Percentiles rank a stretch among this genome's conserved stretches.
phyloP scores from a whole-genome alignment of 345 rosid species.

The Brassica napus region DNA sequence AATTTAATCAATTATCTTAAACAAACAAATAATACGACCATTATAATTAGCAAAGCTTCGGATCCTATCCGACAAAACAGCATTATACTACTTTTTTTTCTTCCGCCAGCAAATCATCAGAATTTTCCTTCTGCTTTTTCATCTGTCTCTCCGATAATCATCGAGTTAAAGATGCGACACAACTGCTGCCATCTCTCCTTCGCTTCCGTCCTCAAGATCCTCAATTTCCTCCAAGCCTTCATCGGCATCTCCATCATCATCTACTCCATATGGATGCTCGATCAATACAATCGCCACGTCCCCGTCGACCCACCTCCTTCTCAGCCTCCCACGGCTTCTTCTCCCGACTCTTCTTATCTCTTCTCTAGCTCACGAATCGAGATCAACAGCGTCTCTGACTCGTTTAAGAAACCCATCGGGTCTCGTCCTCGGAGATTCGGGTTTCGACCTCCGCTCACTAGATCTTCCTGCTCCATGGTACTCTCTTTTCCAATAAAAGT shows the following conservation, averaged over 20 bases:
- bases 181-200: conserved; percentile 76
- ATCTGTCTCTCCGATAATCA: not conserved
- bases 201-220: conserved; percentile 65
- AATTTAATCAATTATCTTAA: not conserved
- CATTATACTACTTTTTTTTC: not conserved
- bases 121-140: not conserved
- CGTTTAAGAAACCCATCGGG: conserved; percentile 35
- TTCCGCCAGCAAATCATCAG: not conserved
- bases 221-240: conserved; percentile 73
- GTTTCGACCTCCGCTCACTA: conserved; percentile 49
- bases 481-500: not conserved
- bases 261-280: conserved; percentile 89
- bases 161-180: conserved; percentile 45
- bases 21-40: conserved; percentile 7
- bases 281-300: conserved; percentile 63
- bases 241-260: conserved; percentile 60
- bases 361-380: conserved; percentile 24
- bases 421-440: conserved; percentile 50
- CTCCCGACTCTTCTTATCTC: conserved; percentile 23
- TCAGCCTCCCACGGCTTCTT: conserved; percentile 30
- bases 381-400: conserved; percentile 14
- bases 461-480: conserved; percentile 94
- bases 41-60: conserved; percentile 1
- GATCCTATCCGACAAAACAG: conserved; percentile 12
- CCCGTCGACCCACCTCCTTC: conserved; percentile 42